phyloP scores from a whole-genome alignment of 768 basidiomycete genomes.

The Trametes villosa region DNA sequence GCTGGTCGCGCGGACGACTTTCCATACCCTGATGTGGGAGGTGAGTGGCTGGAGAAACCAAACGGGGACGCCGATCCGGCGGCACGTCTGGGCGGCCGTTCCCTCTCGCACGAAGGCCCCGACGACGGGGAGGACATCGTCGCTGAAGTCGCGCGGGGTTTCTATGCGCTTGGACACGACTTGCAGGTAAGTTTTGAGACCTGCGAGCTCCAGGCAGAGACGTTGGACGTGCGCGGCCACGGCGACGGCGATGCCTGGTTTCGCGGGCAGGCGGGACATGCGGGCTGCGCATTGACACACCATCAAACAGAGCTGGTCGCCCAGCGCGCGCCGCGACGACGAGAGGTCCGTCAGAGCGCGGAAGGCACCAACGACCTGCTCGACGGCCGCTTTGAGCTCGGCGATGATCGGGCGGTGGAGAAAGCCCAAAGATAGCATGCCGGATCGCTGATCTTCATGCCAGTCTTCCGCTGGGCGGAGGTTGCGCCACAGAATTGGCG shows the following conservation, averaged over 20 bases:
- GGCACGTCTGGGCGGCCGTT: neutral
- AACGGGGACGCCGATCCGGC: neutral
- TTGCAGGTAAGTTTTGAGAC: neutral
- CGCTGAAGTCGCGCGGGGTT: neutral
- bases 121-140: neutral
- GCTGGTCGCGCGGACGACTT: neutral
- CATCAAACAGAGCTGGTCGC: neutral
- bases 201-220: neutral
- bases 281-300: neutral
- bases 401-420: no score
- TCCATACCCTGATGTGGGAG: neutral
- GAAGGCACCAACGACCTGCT: no score
- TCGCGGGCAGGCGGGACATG: neutral
- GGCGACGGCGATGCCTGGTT: neutral
- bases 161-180: neutral
- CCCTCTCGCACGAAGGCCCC: neutral
- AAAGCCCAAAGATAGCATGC: no score
- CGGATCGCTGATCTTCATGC: no score
- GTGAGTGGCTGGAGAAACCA: no score
- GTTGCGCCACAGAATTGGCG: no score
- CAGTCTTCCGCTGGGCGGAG: no score
- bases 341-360: no score
- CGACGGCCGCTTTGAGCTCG: no score
- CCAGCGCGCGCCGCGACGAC: no score
- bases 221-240: constrained; percentile 1